Evolutionary conservation across 2,329 filamentous ascomycete species (phyloP), one percentile per base, ranked within the genome.

Genomic region (Colletotrichum gloeosporioides): DNA sequence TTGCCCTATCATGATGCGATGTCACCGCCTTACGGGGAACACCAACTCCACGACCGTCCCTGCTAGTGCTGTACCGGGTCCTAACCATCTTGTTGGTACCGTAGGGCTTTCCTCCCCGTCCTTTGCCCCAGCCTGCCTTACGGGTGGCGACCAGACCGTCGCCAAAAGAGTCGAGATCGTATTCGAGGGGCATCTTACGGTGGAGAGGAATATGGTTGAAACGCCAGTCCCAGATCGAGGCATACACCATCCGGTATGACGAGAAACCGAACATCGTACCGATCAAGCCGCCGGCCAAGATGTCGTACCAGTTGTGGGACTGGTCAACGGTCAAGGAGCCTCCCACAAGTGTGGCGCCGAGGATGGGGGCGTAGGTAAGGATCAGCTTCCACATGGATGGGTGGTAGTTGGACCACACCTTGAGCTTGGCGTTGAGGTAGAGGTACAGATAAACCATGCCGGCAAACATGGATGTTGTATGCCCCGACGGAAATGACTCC

Each of bases 401-500:
- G 81, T 95, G 93, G 82, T 94, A 93, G 86, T 95, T 93, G 77
- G 90, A 86, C 80, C 92, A 95, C 73, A 95, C 90, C 87, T 95
- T 95, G 78, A 95, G 88, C 86, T 95, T 95, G 68, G 92, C 94
- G 82, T 95, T 95, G 61, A 96, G 90, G 85, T 95, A 96, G 4
- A 95, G 86, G 78, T 89, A 93, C 4, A 95, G 85, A 81, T 91
- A 95, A 22, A 94, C 88, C 79, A 95, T 93, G 13, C 93, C 93
- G 0, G 92, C 93, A 75, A 95, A 95, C 0, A 93, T 93, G 3
- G 93, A 93, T 0, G 93, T 94, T 4, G 92, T 92, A 83, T 96
- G 94, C 1, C 94, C 94, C 2, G 91, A 93, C 0, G 94, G 94
- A 83, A 96, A 93, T 0, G 92, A 93, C 80, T 95, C 92, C 0